Evolutionary conservation across 352 stramenopile genomes (phyloP).

Genomic region (Globisporangium apiculatum): DNA sequence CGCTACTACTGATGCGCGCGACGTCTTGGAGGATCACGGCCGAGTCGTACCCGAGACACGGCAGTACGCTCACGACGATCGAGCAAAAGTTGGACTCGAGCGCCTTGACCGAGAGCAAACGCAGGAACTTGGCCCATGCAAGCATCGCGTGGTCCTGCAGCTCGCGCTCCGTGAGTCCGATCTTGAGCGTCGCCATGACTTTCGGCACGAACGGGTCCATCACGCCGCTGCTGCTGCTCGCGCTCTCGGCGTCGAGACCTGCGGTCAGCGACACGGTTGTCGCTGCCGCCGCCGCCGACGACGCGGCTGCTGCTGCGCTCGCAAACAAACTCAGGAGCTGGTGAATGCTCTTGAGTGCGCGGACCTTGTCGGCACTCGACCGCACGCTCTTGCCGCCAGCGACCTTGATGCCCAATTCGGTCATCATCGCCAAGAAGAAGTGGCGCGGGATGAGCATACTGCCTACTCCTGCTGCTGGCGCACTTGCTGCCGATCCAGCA

Average conservation of each 20-base stretch:
- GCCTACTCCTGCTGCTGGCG: conserved; percentile 14
- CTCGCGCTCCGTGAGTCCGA: conserved; percentile 46
- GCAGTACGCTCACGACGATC: conserved; percentile 82
- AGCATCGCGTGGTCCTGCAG: conserved; percentile 57
- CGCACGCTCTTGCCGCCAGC: conserved; percentile 22
- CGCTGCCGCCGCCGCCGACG: neutral
- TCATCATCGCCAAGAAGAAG: conserved; percentile 82
- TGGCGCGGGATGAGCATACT: conserved; percentile 56
- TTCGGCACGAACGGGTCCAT: conserved; percentile 84
- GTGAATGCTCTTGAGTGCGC: conserved; percentile 70
- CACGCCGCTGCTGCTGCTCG: conserved; percentile 26
- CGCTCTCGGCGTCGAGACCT: conserved; percentile 16
- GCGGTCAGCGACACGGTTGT: neutral
- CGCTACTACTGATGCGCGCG: neutral
- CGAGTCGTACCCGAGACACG: conserved; percentile 52
- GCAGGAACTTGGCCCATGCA: conserved; percentile 75
- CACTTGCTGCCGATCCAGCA: conserved; percentile 2
- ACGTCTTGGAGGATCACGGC: conserved; percentile 31
- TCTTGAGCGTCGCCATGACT: conserved; percentile 86
- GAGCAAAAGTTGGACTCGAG: conserved; percentile 81
- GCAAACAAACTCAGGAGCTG: conserved; percentile 62
- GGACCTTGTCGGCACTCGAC: conserved; percentile 32
- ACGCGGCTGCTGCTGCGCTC: neutral
- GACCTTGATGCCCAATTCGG: conserved; percentile 63
- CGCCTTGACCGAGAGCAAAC: conserved; percentile 71